Conservation (phyloP, 768 basidiomycete genomes). For the Grammothele lineata region DNA sequence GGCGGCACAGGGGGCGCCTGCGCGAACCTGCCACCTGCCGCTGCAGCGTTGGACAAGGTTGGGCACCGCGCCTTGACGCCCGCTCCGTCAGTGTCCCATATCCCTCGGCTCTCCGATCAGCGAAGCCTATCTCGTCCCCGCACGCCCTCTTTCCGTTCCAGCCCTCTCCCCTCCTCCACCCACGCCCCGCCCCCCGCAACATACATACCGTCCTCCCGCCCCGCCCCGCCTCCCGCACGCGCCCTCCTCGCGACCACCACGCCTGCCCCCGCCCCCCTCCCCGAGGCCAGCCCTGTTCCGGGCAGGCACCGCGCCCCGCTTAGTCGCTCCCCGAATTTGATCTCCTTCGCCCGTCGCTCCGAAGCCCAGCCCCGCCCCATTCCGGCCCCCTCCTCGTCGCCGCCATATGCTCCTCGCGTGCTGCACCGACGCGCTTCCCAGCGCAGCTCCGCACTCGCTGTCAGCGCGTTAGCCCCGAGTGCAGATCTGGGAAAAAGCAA, state of each 20-base stretch:
- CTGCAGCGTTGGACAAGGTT: constrained; percentile 12
- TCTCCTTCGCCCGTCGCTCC: constrained; percentile 13
- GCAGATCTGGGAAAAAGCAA: no score
- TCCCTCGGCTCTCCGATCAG: constrained; percentile 11
- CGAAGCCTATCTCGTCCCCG: constrained; percentile 12
- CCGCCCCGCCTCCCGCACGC: not conserved
- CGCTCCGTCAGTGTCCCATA: constrained; percentile 10
- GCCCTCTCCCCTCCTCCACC: not conserved
- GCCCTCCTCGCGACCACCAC: constrained; percentile 9
- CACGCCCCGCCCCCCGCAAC: not conserved
- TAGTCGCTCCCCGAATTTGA: constrained; percentile 12
- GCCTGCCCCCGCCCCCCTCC: constrained; percentile 3
- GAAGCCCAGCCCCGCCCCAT: constrained; percentile 1
- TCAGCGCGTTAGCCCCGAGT: no score
- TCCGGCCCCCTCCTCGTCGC: not conserved
- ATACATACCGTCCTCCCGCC: not conserved
- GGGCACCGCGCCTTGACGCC: constrained; percentile 2
- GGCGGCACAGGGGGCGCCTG: constrained; percentile 20
- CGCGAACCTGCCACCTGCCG: constrained; percentile 9
- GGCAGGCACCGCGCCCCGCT: constrained; percentile 5
- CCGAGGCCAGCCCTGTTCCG: constrained; percentile 6
- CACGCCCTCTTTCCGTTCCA: no score
- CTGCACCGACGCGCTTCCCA: no score
- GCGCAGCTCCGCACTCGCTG: no score
- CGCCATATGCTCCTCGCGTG: no score